Evolutionary conservation across 2,329 filamentous ascomycete species (phyloP).

Genomic region (Fusarium aywerte): DNA sequence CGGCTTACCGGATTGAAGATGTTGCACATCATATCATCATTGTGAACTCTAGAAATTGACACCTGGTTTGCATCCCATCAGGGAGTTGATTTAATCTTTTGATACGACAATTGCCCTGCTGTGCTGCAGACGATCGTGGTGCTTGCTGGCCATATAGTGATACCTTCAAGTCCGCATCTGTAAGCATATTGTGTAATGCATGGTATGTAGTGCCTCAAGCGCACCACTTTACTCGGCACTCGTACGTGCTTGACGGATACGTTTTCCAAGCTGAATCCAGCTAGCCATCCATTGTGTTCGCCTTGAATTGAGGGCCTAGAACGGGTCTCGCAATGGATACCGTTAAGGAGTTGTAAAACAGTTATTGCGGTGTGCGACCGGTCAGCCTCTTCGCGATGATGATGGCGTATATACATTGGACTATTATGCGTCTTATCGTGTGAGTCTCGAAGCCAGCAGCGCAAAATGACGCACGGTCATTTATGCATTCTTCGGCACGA

Average conservation of each 20-base stretch:
- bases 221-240: slow-evolving; percentile 13
- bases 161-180: slow-evolving; percentile 11
- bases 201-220: slow-evolving; percentile 6
- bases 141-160: not conserved
- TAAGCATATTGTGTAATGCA: slow-evolving; percentile 9
- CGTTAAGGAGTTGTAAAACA: not conserved
- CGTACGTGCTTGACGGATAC: slow-evolving; percentile 21
- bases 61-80: not conserved
- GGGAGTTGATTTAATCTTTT: not conserved
- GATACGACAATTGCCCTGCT: slow-evolving; percentile 29
- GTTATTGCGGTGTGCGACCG: slow-evolving; percentile 22
- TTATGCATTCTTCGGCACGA: slow-evolving; percentile 19
- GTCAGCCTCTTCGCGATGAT: slow-evolving; percentile 29
- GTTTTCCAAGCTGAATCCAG: slow-evolving; percentile 4
- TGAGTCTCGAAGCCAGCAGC: slow-evolving; percentile 35
- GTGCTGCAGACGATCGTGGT: slow-evolving; percentile 8
- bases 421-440: slow-evolving; percentile 37
- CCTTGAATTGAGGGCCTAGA: slow-evolving; percentile 21
- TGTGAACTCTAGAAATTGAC: slow-evolving; percentile 17
- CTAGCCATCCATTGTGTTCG: slow-evolving; percentile 18
- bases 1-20: not conserved
- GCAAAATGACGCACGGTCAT: slow-evolving; percentile 26
- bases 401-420: slow-evolving; percentile 35
- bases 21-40: slow-evolving; percentile 14
- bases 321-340: slow-evolving; percentile 12